Percentiles rank a stretch among this genome's conserved stretches.
These are phyloP conservation scores for Aspergillus bombycis DNA, from an alignment of 2,329 filamentous ascomycete species.

Conservation along the genomic window DNA sequence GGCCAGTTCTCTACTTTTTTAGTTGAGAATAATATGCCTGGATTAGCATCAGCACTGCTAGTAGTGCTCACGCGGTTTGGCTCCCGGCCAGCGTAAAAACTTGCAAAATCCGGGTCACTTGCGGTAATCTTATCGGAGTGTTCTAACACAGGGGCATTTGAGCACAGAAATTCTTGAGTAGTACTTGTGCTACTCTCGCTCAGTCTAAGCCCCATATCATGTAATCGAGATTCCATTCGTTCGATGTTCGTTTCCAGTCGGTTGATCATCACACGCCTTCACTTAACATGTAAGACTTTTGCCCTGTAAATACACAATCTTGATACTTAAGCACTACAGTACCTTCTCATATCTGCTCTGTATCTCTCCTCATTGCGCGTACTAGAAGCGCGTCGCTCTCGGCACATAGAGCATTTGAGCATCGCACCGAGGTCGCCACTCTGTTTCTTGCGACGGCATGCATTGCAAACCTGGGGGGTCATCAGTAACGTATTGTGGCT, in stretches of 20 bases:
- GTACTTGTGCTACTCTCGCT: background rate
- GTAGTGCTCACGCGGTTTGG: background rate
- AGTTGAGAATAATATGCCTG: background rate
- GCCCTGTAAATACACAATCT: background rate
- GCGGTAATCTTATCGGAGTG: background rate
- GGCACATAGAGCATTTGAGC: slow-evolving; percentile 2
- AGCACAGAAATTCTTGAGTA: background rate
- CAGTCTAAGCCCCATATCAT: slow-evolving; percentile 17
- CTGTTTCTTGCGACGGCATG: slow-evolving; percentile 8
- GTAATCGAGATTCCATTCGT: slow-evolving; percentile 19
- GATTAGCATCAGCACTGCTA: background rate
- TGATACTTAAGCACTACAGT: background rate
- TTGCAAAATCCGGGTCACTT: background rate
- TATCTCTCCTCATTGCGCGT: slow-evolving; percentile 5
- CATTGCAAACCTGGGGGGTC: slow-evolving; percentile 3
- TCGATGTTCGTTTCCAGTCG: slow-evolving; percentile 22
- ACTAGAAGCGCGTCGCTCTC: slow-evolving; percentile 3
- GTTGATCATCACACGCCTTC: slow-evolving; percentile 22
- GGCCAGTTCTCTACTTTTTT: background rate
- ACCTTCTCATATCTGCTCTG: slow-evolving; percentile 4
- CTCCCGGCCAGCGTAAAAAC: background rate
- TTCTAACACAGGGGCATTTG: background rate
- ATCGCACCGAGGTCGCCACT: slow-evolving; percentile 3
- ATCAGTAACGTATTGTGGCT: background rate
- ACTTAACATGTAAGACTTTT: slow-evolving; percentile 2